Evolutionary conservation across 768 basidiomycete species (phyloP), one percentile per base, ranked within the genome.

Genomic region (Nidularia sp.): DNA sequence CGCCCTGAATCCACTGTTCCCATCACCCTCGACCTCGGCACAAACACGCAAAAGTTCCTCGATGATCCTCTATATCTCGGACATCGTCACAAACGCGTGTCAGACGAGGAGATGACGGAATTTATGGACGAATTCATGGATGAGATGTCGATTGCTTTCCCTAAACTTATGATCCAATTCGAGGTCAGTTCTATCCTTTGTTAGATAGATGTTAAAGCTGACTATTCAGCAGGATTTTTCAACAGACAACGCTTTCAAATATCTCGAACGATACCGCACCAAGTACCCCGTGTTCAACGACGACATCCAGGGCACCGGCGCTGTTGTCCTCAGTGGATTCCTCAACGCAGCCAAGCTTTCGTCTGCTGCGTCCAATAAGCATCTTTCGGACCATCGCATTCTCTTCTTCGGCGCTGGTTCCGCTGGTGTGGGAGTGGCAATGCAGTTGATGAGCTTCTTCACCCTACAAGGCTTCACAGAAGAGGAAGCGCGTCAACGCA

Each of bases 181-280:
- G 90, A 91, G 73, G 86, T 83, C 45, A 48, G 68, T 62, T 32
- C n/a, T n/a, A n/a, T n/a, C n/a, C n/a, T n/a, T n/a, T n/a, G n/a
- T n/a, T n/a, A n/a, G n/a, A n/a, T n/a, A n/a, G n/a, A n/a, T n/a
- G n/a, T n/a, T n/a, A n/a, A n/a, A n/a, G n/a, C n/a, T n/a, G n/a
- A n/a, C n/a, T n/a, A n/a, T n/a, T n/a, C n/a, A n/a, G n/a, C n/a
- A 92, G 83, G 93, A 97, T 72, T 97, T 94, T 72, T 86, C 90
- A 33, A 93, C 91, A 2, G 88, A 96, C 55, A 86, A 93, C 55
- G 94, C 94, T 0, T 97, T 97, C 75, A 72, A 79, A 49, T 94
- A 90, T 68, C 83, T 96, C 32, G 80, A 85, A 39, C 74, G 81
- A 41, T 93, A 86, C 74, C 81, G 89, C 51, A 68, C 85, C 55